These are phyloP conservation scores for Peronospora destructor DNA, from an alignment of 352 stramenopile genomes.

Conservation along the genomic window DNA sequence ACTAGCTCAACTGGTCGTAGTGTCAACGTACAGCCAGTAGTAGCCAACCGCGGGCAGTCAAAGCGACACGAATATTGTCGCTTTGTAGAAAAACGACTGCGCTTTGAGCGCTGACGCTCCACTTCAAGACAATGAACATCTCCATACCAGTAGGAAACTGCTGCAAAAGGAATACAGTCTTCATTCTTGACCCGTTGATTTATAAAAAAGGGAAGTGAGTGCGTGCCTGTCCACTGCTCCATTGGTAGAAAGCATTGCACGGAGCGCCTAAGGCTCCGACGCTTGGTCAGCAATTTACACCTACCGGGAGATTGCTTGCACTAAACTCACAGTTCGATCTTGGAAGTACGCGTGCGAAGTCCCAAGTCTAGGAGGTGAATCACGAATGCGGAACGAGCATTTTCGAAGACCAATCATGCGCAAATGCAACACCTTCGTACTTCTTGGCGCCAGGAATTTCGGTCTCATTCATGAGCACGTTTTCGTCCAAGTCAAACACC, in stretches of 20 bases:
- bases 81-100: slow-evolving; percentile 73
- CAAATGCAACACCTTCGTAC: slow-evolving; percentile 91
- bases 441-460: slow-evolving; percentile 87
- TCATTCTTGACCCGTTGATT: slow-evolving; percentile 24
- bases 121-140: slow-evolving; percentile 15
- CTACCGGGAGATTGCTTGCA: slow-evolving; percentile 16
- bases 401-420: slow-evolving; percentile 63
- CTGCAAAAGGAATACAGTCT: slow-evolving; percentile 24
- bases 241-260: slow-evolving; percentile 6
- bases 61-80: slow-evolving; percentile 62
- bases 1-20: slow-evolving; percentile 27
- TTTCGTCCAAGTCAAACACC: slow-evolving; percentile 89
- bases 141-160: neutral
- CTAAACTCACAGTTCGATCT: slow-evolving; percentile 17
- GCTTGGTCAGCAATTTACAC: slow-evolving; percentile 16
- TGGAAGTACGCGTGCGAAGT: slow-evolving; percentile 12
- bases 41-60: slow-evolving; percentile 74
- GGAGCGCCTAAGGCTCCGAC: slow-evolving; percentile 3
- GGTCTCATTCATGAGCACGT: slow-evolving; percentile 87
- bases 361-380: slow-evolving; percentile 10
- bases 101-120: slow-evolving; percentile 29
- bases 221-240: slow-evolving; percentile 6
- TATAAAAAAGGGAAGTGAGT: slow-evolving; percentile 3
- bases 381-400: slow-evolving; percentile 12
- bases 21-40: slow-evolving; percentile 54